phyloP scores from a whole-genome alignment of 2,329 filamentous ascomycete species.

The Alternaria hordeiaustralica region DNA sequence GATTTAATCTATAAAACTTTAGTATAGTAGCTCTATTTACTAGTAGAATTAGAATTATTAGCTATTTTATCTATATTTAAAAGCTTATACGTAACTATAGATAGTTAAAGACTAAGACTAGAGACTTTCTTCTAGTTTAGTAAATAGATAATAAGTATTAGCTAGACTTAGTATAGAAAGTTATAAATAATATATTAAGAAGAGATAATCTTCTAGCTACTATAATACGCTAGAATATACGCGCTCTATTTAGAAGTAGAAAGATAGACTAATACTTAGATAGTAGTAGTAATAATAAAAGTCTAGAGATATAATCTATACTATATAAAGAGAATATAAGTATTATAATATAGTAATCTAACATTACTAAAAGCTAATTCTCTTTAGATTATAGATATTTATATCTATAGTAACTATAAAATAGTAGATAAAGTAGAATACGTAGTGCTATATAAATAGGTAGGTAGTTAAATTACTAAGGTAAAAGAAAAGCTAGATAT shows the following conservation, averaged over 20 bases:
- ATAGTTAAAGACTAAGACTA: conserved; percentile 15
- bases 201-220: conserved; percentile 3
- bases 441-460: conserved; percentile 5
- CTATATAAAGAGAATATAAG: conserved; percentile 15
- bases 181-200: conserved; percentile 13
- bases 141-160: conserved; percentile 12
- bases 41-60: conserved; percentile 22
- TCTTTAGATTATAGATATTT: conserved; percentile 20
- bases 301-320: conserved; percentile 7
- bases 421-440: conserved; percentile 6
- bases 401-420: conserved; percentile 18
- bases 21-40: conserved; percentile 21
- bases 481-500: conserved; percentile 14
- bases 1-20: conserved; percentile 18
- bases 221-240: neutral
- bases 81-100: conserved; percentile 13
- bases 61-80: conserved; percentile 19
- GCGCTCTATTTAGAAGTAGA: neutral
- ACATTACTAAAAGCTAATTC: neutral
- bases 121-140: conserved; percentile 23
- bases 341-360: neutral
- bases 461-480: conserved; percentile 10
- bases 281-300: conserved; percentile 2
- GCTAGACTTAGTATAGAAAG: conserved; percentile 8
- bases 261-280: conserved; percentile 3